Evolutionary conservation across 345 rosid genomes (phyloP).

Genomic region (Sisymbrium irio): DNA sequence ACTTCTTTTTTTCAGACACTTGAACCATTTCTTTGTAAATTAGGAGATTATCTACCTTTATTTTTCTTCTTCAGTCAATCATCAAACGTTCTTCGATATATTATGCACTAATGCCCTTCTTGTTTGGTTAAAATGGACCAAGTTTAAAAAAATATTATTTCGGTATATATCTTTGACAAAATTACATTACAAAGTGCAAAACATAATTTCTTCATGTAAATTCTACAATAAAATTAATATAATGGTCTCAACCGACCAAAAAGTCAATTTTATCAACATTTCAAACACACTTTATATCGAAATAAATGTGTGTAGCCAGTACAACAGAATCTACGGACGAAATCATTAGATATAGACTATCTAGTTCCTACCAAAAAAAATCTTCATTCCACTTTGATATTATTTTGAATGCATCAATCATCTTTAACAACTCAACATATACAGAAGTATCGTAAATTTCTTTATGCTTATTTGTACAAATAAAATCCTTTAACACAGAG

Average conservation of each 20-base stretch:
- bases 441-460: too few species aligned
- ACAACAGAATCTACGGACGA: not conserved
- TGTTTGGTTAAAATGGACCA: not conserved
- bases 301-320: not conserved
- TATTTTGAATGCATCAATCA: not conserved
- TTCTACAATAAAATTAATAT: not conserved
- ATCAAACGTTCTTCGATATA: not conserved
- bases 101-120: not conserved
- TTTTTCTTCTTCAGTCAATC: not conserved
- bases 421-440: too few species aligned
- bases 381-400: not conserved
- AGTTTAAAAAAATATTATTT: not conserved
- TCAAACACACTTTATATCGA: not conserved
- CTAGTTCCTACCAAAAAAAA: not conserved
- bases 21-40: not conserved
- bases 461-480: too few species aligned
- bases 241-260: not conserved
- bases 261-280: not conserved
- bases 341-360: not conserved
- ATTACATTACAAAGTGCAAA: not conserved
- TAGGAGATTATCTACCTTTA: not conserved
- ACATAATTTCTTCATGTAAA: not conserved
- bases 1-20: not conserved
- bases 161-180: not conserved
- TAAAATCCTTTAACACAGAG: too few species aligned